Evolutionary conservation across 352 stramenopile genomes (phyloP), one percentile per base, ranked within the genome.

Genomic region (Elongisporangium anandrum): DNA sequence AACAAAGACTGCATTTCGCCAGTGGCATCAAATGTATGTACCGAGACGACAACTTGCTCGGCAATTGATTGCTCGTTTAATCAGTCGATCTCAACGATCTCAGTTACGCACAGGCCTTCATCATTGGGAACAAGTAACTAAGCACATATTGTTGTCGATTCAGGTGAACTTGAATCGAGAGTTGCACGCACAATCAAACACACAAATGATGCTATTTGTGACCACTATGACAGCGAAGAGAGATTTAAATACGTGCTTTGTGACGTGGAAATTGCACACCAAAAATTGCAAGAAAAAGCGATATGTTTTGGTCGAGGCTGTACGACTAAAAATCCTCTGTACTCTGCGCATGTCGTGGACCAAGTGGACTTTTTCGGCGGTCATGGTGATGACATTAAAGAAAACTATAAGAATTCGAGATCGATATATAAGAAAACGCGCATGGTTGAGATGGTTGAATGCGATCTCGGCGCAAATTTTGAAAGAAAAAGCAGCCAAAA

Each of bases 1-100:
- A 7, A 57, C 69, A 13, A 61, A 66, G 57, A 55, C 19, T 23
- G 48, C 61, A 7, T 52, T 69, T 23, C 62, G 58, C 1, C 57
- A 57, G 45, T 72, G 65, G 65, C 29, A 41, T 41, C 29, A 41
- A 15, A 41, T 41, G 2, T 41, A 15, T 13, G 29, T 41, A 15
- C 29, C 29, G 9, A 41, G 13, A 41, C 29, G 29, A 41, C 29
- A 41, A 13, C 13, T 41, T 41, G 29, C 29, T 41, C 29, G 29
- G 5, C 29, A 41, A 41, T 2, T 41, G 2, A 15, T 41, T 41
- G 29, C 29, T 41, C 29, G 29, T 15, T 41, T 41, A 41, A 15
- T 70, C 15, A 60, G 39, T 17, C 60, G 19, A 4, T 19, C 60
- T 20, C 59, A 59, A 50, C 5, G 58, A 26, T 56, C 34, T 21